Percentiles rank a stretch among this genome's conserved stretches.
Conservation (phyloP, 2,329 filamentous ascomycete species). For the Ceratocystis smalleyi region DNA sequence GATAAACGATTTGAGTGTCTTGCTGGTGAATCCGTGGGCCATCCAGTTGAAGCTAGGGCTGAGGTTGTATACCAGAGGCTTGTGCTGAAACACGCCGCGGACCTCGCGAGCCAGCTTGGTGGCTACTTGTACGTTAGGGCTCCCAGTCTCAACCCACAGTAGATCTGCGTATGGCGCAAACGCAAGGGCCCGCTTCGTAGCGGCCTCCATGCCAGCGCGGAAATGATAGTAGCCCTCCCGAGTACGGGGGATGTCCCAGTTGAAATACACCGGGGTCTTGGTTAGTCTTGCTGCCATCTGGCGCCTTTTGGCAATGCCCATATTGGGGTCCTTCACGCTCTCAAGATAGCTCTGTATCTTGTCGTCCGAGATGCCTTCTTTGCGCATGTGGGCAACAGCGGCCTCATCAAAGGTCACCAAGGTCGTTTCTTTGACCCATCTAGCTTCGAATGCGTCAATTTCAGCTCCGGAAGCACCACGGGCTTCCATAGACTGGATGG, state of each 20-base stretch:
- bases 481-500: slow-evolving; percentile 76
- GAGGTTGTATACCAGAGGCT: slow-evolving; percentile 92
- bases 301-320: slow-evolving; percentile 65
- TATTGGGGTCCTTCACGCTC: slow-evolving; percentile 49
- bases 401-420: slow-evolving; percentile 89
- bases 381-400: slow-evolving; percentile 56
- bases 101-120: slow-evolving; percentile 62
- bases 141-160: slow-evolving; percentile 91
- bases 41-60: slow-evolving; percentile 98
- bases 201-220: slow-evolving; percentile 64
- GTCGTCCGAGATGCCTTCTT: slow-evolving; percentile 47
- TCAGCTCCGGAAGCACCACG: slow-evolving; percentile 61
- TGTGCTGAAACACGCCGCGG: slow-evolving; percentile 51
- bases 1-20: slow-evolving; percentile 74
- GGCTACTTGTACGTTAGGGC: slow-evolving; percentile 68
- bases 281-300: slow-evolving; percentile 53
- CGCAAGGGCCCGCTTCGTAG: slow-evolving; percentile 82
- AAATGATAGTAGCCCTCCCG: slow-evolving; percentile 92
- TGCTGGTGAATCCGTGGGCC: slow-evolving; percentile 76
- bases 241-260: slow-evolving; percentile 82
- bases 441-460: slow-evolving; percentile 71
- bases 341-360: slow-evolving; percentile 52
- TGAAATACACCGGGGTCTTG: slow-evolving; percentile 59
- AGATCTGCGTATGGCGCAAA: slow-evolving; percentile 90
- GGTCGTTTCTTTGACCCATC: slow-evolving; percentile 75